Evolutionary conservation across 1,284 basidiomycete genomes (phyloP).

Genomic region (Tilletia walkeri): DNA sequence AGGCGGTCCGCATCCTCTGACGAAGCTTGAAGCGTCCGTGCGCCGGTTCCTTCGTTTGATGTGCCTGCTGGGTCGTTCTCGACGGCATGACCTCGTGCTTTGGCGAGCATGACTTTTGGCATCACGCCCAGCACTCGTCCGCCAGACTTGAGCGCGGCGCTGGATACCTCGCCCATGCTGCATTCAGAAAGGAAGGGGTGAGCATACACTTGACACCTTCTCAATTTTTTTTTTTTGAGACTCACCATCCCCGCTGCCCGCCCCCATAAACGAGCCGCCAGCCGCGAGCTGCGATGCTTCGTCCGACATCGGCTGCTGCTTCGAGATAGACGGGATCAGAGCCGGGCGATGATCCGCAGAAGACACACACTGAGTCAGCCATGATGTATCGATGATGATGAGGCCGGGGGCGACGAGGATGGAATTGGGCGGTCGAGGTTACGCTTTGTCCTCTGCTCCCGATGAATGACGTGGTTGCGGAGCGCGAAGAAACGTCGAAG

Average conservation of each 20-base stretch:
- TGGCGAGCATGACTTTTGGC: constrained; percentile 69
- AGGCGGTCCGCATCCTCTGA: constrained; percentile 25
- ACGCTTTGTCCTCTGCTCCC: no score
- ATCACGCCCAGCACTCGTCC: constrained; percentile 79
- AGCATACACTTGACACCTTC: background rate
- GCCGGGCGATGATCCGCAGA: constrained; percentile 54
- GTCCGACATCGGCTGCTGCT: constrained; percentile 66
- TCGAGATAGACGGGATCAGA: constrained; percentile 40
- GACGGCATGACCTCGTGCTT: constrained; percentile 2
- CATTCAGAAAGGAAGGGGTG: background rate
- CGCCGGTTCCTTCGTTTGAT: constrained; percentile 42
- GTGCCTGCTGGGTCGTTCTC: constrained; percentile 23
- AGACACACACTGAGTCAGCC: constrained; percentile 46
- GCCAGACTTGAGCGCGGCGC: constrained; percentile 67
- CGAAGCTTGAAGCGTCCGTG: constrained; percentile 47
- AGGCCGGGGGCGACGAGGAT: background rate
- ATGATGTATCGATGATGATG: background rate
- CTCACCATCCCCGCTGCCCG: constrained; percentile 68
- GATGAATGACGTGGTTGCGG: no score
- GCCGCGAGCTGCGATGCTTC: constrained; percentile 67
- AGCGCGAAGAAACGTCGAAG: no score
- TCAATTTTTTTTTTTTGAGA: background rate
- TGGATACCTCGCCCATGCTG: constrained; percentile 77
- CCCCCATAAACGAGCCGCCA: constrained; percentile 82
- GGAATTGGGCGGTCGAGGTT: no score